A percentile compares a stretch with the other conserved stretches of the same genome.
These are phyloP conservation scores for Tephrocybe sp. DNA, from an alignment of 768 basidiomycete genomes.

Conservation along the genomic window DNA sequence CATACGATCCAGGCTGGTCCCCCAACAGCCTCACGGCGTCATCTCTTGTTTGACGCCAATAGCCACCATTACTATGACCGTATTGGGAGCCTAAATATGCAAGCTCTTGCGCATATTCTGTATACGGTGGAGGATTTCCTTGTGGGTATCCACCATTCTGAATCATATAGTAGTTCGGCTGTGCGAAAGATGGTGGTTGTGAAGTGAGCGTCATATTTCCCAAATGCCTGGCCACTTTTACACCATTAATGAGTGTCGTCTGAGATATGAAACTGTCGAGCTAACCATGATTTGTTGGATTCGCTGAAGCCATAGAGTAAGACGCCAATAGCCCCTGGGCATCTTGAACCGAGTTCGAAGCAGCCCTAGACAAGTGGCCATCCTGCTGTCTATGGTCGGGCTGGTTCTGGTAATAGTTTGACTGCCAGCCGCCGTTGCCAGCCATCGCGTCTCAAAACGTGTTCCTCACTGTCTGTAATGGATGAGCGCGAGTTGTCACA, in stretches of 20 bases:
- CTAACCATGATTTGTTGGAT: constrained; percentile 75
- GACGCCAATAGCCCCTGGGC: constrained; percentile 65
- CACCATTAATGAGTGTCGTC: constrained; percentile 8
- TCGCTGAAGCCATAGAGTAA: constrained; percentile 76
- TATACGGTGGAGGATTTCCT: constrained; percentile 54
- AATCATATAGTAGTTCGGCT: constrained; percentile 50
- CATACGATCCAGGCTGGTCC: constrained; percentile 51
- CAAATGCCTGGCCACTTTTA: constrained; percentile 65
- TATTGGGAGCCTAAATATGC: constrained; percentile 53
- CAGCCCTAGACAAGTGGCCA: constrained; percentile 19
- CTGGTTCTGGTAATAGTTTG: constrained; percentile 17
- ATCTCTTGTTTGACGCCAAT: constrained; percentile 65
- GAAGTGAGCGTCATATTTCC: constrained; percentile 57
- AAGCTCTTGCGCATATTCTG: constrained; percentile 67
- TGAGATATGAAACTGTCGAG: not conserved
- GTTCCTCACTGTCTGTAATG: constrained; percentile 3
- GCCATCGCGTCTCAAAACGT: constrained; percentile 27
- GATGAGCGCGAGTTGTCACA: constrained; percentile 18
- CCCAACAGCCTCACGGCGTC: constrained; percentile 62
- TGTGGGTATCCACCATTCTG: constrained; percentile 31
- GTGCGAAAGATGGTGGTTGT: constrained; percentile 62
- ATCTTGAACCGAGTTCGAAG: constrained; percentile 58
- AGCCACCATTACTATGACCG: constrained; percentile 45
- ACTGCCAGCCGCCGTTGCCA: constrained; percentile 33
- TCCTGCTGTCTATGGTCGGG: constrained; percentile 18